Evolutionary conservation across 1,139 yeast genomes (phyloP).

Genomic region (Debaryomyces singareniensis): DNA sequence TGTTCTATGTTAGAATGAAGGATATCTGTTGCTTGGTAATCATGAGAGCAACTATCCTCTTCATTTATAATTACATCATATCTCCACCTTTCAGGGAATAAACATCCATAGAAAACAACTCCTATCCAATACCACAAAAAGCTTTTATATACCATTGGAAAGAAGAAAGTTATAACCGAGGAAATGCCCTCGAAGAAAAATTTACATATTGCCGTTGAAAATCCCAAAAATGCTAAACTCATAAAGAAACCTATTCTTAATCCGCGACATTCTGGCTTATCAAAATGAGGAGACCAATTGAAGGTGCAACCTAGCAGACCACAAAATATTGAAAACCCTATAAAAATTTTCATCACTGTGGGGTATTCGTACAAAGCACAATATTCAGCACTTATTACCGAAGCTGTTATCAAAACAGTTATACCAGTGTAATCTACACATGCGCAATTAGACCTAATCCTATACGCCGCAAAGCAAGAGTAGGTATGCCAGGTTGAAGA

Average conservation of each 20-base stretch:
- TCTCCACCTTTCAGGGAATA: slow-evolving; percentile 88
- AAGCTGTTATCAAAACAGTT: slow-evolving; percentile 83
- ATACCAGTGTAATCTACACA: slow-evolving; percentile 96
- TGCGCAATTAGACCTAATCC: slow-evolving; percentile 68
- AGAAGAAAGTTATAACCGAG: slow-evolving; percentile 46
- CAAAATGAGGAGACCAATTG: slow-evolving; percentile 90
- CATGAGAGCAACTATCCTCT: slow-evolving; percentile 23
- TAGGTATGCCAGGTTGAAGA: slow-evolving; percentile 93
- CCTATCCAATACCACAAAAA: slow-evolving; percentile 74
- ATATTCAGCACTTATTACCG: slow-evolving; percentile 81
- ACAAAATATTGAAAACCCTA: slow-evolving; percentile 55
- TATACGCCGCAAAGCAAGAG: slow-evolving; percentile 64
- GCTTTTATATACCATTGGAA: slow-evolving; percentile 59
- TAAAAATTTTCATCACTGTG: slow-evolving; percentile 39
- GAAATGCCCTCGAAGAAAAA: slow-evolving; percentile 51
- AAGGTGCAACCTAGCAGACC: slow-evolving; percentile 70
- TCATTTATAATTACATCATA: slow-evolving; percentile 51
- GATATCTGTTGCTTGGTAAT: slow-evolving; percentile 24
- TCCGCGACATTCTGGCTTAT: slow-evolving; percentile 76
- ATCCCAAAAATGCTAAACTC: slow-evolving; percentile 72
- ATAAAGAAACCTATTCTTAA: slow-evolving; percentile 80
- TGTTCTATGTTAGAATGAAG: slow-evolving; percentile 30
- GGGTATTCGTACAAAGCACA: slow-evolving; percentile 66
- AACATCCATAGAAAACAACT: slow-evolving; percentile 79
- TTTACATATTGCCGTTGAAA: slow-evolving; percentile 55